phyloP scores from a whole-genome alignment of 1,284 basidiomycete species.

The Austropuccinia psidii region DNA sequence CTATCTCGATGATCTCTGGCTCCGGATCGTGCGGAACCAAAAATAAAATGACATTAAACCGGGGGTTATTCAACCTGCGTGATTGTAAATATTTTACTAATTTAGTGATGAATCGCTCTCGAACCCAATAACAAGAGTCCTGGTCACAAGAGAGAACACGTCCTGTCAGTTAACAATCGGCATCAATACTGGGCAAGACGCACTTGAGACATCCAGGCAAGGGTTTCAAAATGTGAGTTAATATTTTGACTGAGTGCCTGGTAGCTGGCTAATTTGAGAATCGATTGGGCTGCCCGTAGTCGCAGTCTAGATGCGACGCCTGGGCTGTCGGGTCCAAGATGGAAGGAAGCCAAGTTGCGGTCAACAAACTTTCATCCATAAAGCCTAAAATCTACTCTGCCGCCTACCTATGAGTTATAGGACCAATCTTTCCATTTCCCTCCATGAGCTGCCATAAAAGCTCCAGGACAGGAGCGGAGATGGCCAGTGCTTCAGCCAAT shows the following conservation, averaged over 20 bases:
- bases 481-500: slow-evolving; percentile 57
- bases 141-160: slow-evolving; percentile 45
- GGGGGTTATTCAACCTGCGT: slow-evolving; percentile 49
- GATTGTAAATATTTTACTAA: slow-evolving; percentile 56
- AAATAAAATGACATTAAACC: slow-evolving; percentile 77
- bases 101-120: slow-evolving; percentile 68
- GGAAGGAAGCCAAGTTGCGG: neutral
- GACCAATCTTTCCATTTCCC: slow-evolving; percentile 45
- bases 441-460: slow-evolving; percentile 64
- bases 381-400: slow-evolving; percentile 48
- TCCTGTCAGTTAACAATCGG: slow-evolving; percentile 30
- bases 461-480: slow-evolving; percentile 65
- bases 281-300: slow-evolving; percentile 67
- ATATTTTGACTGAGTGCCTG: slow-evolving; percentile 59
- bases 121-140: slow-evolving; percentile 83
- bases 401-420: slow-evolving; percentile 52
- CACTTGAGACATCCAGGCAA: slow-evolving; percentile 73
- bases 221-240: slow-evolving; percentile 57
- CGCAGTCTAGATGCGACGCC: slow-evolving; percentile 54
- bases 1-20: slow-evolving; percentile 55
- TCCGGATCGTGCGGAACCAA: slow-evolving; percentile 88
- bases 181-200: neutral
- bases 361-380: neutral
- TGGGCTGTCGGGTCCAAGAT: slow-evolving; percentile 30
- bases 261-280: slow-evolving; percentile 69